phyloP scores from a whole-genome alignment of 2,329 filamentous ascomycete genomes.

The Pseudogymnoascus sp. region DNA sequence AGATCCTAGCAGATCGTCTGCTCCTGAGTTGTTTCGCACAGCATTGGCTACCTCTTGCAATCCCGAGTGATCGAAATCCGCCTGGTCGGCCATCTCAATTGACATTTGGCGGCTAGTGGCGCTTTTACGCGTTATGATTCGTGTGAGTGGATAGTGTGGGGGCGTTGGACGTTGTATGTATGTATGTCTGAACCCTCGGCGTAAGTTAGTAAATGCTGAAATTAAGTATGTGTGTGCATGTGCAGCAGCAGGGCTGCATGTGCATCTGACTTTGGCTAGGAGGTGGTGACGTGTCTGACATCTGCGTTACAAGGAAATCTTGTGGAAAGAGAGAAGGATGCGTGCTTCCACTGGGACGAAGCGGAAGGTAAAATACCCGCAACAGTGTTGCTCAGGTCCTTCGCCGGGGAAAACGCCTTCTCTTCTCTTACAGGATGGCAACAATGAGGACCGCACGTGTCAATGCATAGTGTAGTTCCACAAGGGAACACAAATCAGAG shows the following conservation, averaged over 20 bases:
- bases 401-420: neutral
- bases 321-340: constrained; percentile 3
- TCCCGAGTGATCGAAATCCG: constrained; percentile 28
- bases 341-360: constrained; percentile 3
- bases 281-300: constrained; percentile 7
- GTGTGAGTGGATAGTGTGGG: constrained; percentile 13
- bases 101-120: constrained; percentile 17
- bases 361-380: constrained; percentile 1
- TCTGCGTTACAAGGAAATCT: constrained; percentile 5
- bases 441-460: neutral
- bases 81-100: constrained; percentile 25
- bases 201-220: constrained; percentile 2
- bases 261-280: constrained; percentile 3
- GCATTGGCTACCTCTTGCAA: constrained; percentile 30
- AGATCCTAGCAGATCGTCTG: constrained; percentile 18
- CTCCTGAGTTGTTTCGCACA: constrained; percentile 21
- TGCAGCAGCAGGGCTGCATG: constrained; percentile 3
- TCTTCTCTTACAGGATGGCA: neutral
- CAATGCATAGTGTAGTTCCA: neutral
- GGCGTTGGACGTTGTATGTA: neutral
- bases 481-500: constrained; percentile 1
- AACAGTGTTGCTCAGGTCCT: neutral
- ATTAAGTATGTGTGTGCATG: constrained; percentile 4
- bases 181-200: neutral
- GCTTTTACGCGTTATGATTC: constrained; percentile 23